A percentile compares a stretch with the other conserved stretches of the same genome.
Evolutionary conservation across 169 alveolate species (phyloP).

Genomic region (Besnoitia besnoiti): DNA sequence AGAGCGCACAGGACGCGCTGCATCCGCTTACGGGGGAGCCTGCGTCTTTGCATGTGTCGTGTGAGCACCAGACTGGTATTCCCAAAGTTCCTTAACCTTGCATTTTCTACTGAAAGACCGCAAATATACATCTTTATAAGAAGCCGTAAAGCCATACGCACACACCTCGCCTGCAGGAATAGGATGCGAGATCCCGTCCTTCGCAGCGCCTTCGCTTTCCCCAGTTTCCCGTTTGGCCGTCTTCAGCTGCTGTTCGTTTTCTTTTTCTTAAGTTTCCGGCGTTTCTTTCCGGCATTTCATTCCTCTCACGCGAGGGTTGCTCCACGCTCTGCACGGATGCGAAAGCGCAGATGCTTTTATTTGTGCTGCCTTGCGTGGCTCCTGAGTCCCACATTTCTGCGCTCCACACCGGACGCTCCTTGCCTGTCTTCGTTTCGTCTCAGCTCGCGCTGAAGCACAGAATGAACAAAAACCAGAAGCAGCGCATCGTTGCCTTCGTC

Average conservation of each 20-base stretch:
- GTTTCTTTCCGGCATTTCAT: background rate
- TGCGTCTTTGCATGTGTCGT: too few species aligned
- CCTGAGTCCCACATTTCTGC: background rate
- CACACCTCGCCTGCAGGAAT: too few species aligned
- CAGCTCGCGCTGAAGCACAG: slow-evolving; percentile 97
- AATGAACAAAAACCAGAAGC: slow-evolving; percentile 91
- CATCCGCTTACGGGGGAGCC: too few species aligned
- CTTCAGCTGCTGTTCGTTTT: background rate
- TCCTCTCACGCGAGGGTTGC: background rate
- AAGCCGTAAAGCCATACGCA: too few species aligned
- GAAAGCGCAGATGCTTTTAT: too few species aligned
- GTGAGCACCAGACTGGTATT: too few species aligned
- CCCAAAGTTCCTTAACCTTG: too few species aligned
- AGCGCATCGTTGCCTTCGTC: slow-evolving; percentile 94
- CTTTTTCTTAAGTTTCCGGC: background rate
- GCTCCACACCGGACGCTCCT: background rate
- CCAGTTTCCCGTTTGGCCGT: too few species aligned
- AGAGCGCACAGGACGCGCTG: background rate
- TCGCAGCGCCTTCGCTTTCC: too few species aligned
- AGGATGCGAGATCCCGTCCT: too few species aligned
- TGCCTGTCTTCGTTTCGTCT: background rate
- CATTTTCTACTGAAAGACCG: too few species aligned
- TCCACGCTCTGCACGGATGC: background rate
- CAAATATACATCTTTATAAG: too few species aligned
- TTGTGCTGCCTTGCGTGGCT: background rate